A percentile compares a stretch with the other conserved stretches of the same genome.
Evolutionary conservation across 495 filamentous ascomycete species (phyloP).

Genomic region (Bacidia rubella): DNA sequence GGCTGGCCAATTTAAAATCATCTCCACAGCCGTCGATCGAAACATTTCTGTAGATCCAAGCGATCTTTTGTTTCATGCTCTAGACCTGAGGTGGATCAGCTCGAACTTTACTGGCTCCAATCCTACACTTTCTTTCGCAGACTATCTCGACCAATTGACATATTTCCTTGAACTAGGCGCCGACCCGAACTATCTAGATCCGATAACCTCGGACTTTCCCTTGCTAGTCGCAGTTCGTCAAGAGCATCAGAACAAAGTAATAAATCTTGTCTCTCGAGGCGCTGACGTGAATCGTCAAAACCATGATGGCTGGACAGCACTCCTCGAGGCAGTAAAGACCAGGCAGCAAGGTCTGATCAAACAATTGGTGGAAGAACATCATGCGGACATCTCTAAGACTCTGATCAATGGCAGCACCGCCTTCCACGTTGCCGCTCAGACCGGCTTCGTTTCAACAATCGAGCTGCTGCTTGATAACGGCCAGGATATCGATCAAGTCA

Average conservation of each 20-base stretch:
- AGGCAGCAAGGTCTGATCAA: constrained; percentile 22
- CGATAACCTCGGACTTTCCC: neutral
- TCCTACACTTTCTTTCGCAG: no score
- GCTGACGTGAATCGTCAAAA: constrained; percentile 27
- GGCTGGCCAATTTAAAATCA: neutral
- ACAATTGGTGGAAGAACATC: constrained; percentile 29
- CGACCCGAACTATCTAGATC: neutral
- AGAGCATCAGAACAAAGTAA: constrained; percentile 19
- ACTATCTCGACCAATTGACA: no score
- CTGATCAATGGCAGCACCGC: constrained; percentile 26
- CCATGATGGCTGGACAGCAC: constrained; percentile 26
- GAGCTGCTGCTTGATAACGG: constrained; percentile 24
- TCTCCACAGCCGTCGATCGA: neutral
- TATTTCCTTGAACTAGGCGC: neutral
- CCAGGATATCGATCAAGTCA: constrained; percentile 19
- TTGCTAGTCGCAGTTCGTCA: neutral
- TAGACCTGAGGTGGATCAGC: neutral
- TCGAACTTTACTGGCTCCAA: no score
- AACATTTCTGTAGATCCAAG: neutral
- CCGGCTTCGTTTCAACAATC: constrained; percentile 30
- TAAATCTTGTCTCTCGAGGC: constrained; percentile 24
- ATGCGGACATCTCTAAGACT: constrained; percentile 22
- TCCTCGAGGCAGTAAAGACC: constrained; percentile 30
- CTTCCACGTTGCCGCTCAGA: constrained; percentile 33
- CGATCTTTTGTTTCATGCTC: neutral